Evolutionary conservation across 2,329 filamentous ascomycete species (phyloP), one percentile per base, ranked within the genome.

Genomic region (Ophiostoma novo-ulmi): DNA sequence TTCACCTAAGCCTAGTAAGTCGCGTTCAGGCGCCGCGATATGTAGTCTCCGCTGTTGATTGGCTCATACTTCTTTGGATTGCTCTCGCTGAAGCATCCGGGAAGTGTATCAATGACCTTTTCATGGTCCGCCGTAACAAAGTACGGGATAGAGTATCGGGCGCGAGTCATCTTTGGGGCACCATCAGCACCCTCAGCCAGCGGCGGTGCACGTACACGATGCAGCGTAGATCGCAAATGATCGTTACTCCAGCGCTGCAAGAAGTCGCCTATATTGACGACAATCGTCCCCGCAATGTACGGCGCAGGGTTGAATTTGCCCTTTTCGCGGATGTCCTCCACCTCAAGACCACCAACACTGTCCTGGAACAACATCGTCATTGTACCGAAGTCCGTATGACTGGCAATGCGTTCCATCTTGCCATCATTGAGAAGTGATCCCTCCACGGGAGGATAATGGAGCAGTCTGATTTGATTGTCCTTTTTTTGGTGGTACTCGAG

Each of bases 391-490:
- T 80, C 78, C 1, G 78, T 78, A 44, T 80, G 78, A 26, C 76
- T 77, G 35, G 76, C 71, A 74, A 75, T 76, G 36, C 76, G 73
- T 41, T 74, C 74, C 39, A 74, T 78, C 71, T 69, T 58, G 10
- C 48, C 79, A 26, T 76, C 75, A 3, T 72, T 71, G 7, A 80
- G 75, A 41, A 76, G 72, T 26, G 76, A 75, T 4, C 76, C 76
- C 13, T 78, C 75, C 14, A 78, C 74, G 1, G 77, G 75, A 2
- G 80, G 80, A 70, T 80, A 90, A 75, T 89, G 87, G 20, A 89
- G 78, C 36, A 90, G 77, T 1, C 88, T 82, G 11, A 89, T 79
- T 72, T 89, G 87, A 73, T 88, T 87, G 74, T 87, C 84, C 71
- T 84, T 80, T 0, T 84, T 83, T 10, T n/a, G 39, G 76, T 89